Evolutionary conservation across 768 basidiomycete genomes (phyloP), one percentile per base, ranked within the genome.

Genomic region (Tylopilus cervinicoccineus): DNA sequence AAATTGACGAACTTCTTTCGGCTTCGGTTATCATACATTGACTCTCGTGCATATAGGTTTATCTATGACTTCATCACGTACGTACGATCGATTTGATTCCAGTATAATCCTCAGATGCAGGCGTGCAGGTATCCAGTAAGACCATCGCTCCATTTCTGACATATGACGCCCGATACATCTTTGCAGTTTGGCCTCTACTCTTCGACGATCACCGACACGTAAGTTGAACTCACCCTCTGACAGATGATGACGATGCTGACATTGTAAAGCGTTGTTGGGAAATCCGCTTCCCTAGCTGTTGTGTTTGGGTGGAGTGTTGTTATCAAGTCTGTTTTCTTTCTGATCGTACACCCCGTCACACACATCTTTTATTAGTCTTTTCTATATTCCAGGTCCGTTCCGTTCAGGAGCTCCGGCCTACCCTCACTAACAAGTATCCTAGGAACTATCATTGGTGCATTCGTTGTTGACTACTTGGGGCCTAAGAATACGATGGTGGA

Each of bases 281-380:
- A 69, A 23, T 63, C 67, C 26, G 59, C 63, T 10, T 73, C 80
- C 8, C 71, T 93, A 19, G 62, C 70, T 6, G 74, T 84, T 37
- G 74, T 86, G 12, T 83, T 93, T 52, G 91, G 91, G 16, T 93
- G 91, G 93, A 80, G 77, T 54, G 83, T 87, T 36, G 81, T 93
- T 24, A 86, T 92, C 71, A 87, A 88, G 88, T 88, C 64, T 37
- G 78, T 55, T 12, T 28, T 17, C 32, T 28, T 43, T 50, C 24
- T 38, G 8, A 16, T 43, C 42, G 27, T 38, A 23, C 20, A 17
- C 10, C 6, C 17, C 13, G 6, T 38, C 33, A 14, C 49, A 60
- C 42, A 62, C 3, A 10, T 17, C 3, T 41, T 44, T 47, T 39
- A 14, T 22, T 20, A 80, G 79, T 63, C 65, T 77, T 60, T 83